Evolutionary conservation across 208 protist species (phyloP), one percentile per base, ranked within the genome.

Genomic region (Wallacemonas rigidus): DNA sequence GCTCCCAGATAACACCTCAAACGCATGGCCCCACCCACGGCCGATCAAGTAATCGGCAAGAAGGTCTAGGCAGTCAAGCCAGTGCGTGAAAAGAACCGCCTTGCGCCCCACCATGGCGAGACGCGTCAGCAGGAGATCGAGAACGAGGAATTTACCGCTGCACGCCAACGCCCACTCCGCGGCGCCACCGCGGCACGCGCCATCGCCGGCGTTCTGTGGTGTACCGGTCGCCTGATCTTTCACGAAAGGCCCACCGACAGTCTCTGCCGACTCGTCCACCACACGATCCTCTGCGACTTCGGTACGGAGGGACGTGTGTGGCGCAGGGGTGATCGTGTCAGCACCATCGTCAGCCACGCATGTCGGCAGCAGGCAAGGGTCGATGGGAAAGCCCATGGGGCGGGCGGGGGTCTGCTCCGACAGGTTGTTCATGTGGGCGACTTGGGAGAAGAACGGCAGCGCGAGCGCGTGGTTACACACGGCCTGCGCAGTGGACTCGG

Each of bases 51-150:
- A 98, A 3, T 89, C 81, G 63, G 95, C 76, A 9, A 99, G 71
- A 11, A 99, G 77, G 75, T 99, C 95, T 5, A 99, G 83, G 67
- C 98, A 96, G 70, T 86, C 81, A 2, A 91, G 89, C 94, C 99
- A 99, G 76, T 99, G 99, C 4, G 97, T 98, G 79, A 99, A 99
- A 57, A 99, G 97, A 1, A 99, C 86, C 12, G 89, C 93, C 54
- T 95, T 92, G 48, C 95, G 87, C 2, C 80, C 55, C 1, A 74
- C 79, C 9, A 75, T 38, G n/a, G 73, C 57, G 17, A 90, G 73
- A 8, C 87, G 76, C 9, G 76, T 74, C 26, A 98, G 85, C 7
- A 99, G 72, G 1, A 75, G 35, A n/a, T 88, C 83, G 9, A 99
- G 67, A 8, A 90, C 17, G 40, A 98, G 85, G 35, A 99, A 86